A percentile compares a stretch with the other conserved stretches of the same genome.
phyloP scores from a whole-genome alignment of 306 rosid genomes.

The Gillenia trifoliata region DNA sequence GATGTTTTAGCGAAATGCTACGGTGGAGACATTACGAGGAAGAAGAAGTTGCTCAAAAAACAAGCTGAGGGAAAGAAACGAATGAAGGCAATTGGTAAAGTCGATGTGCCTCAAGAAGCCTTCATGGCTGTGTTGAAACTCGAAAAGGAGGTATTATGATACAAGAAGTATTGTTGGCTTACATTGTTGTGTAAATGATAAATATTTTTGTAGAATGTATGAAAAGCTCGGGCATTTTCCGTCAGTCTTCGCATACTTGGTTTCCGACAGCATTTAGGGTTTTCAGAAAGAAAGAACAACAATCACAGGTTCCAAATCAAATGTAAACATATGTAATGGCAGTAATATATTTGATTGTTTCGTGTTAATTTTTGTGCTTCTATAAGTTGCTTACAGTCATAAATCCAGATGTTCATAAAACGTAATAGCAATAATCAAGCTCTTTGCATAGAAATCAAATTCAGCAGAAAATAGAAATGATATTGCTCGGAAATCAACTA shows the following conservation, averaged over 20 bases:
- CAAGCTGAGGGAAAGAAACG: constrained; percentile 98
- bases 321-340: no score
- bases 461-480: neutral
- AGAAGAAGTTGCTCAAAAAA: constrained; percentile 86
- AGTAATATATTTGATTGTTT: no score
- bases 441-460: neutral
- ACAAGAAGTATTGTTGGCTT: constrained; percentile 9
- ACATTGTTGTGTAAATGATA: neutral
- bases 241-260: neutral
- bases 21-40: constrained; percentile 85
- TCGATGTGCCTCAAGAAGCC: constrained; percentile 95
- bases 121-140: constrained; percentile 97
- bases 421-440: neutral
- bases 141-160: constrained; percentile 82
- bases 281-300: no score
- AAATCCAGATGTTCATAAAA: neutral
- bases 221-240: neutral
- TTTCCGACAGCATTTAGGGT: no score
- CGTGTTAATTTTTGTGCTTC: no score
- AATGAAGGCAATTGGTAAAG: constrained; percentile 92
- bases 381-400: no score
- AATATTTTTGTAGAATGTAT: neutral
- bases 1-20: constrained; percentile 95
- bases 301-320: constrained; percentile 40
- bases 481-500: constrained; percentile 11